These are phyloP conservation scores for Hibiscus mutabilis DNA, from an alignment of 345 rosid genomes.

Conservation along the genomic window DNA sequence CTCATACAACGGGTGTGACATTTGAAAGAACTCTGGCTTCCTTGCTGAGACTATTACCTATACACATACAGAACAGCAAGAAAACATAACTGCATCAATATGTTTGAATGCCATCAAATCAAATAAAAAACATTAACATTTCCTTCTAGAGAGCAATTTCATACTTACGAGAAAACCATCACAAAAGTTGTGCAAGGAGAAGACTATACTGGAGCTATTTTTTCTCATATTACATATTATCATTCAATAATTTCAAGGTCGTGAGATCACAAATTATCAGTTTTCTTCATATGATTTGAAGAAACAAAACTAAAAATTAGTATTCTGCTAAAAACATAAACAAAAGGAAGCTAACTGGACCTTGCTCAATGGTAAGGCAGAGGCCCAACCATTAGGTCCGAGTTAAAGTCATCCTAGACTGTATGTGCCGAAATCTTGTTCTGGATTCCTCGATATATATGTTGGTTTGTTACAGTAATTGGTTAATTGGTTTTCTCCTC, in stretches of 20 bases:
- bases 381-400: not conserved
- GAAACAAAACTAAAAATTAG: not conserved
- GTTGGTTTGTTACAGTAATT: not conserved
- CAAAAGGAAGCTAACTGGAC: not conserved
- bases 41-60: conserved; percentile 95
- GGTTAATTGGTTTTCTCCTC: not conserved
- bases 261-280: not conserved
- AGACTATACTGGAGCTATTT: not conserved
- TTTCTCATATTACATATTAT: not conserved
- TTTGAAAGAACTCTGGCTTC: conserved; percentile 98
- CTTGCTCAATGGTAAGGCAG: not conserved
- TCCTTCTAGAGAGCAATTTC: not conserved
- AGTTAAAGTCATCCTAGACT: not conserved
- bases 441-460: not conserved
- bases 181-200: not conserved
- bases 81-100: not conserved
- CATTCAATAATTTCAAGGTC: not conserved
- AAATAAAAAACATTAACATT: not conserved
- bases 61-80: conserved; percentile 12
- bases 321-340: not conserved
- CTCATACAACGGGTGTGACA: conserved; percentile 89
- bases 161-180: not conserved
- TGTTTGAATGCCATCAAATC: not conserved
- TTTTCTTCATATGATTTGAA: not conserved
- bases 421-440: not conserved